Percentiles rank a stretch among this genome's conserved stretches.
Conservation (phyloP, 495 filamentous ascomycete genomes). For the Penicillium coprophilum region DNA sequence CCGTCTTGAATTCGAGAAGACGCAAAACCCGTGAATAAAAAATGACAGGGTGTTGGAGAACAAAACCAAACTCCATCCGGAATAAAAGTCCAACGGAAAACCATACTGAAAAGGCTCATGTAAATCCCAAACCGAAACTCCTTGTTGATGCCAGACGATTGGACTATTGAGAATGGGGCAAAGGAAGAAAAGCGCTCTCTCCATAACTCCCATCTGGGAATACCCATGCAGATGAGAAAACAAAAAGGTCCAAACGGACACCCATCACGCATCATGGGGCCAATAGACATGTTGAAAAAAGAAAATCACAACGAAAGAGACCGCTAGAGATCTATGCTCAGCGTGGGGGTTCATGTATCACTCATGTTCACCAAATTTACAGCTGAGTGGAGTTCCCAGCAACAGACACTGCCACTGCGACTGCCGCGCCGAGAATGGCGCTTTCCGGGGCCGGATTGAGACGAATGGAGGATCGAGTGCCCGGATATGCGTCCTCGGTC, state of each 20-base stretch:
- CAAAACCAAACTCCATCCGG: constrained; percentile 5
- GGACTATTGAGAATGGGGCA: neutral
- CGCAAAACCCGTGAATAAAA: neutral
- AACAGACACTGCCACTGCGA: constrained; percentile 53
- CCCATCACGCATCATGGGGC: constrained; percentile 16
- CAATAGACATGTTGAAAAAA: constrained; percentile 6
- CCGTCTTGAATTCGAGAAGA: neutral
- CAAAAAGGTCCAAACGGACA: neutral
- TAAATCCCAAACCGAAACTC: constrained; percentile 16
- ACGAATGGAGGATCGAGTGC: constrained; percentile 29
- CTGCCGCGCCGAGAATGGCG: constrained; percentile 57
- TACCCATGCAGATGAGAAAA: constrained; percentile 11
- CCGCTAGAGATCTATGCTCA: constrained; percentile 17
- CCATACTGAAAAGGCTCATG: constrained; percentile 9
- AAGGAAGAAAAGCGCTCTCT: constrained; percentile 8
- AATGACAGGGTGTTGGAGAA: neutral
- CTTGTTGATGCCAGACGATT: constrained; percentile 20
- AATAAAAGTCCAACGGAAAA: constrained; percentile 8
- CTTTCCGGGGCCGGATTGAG: constrained; percentile 53
- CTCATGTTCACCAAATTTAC: constrained; percentile 11
- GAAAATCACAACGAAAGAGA: constrained; percentile 22
- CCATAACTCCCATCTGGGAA: constrained; percentile 4
- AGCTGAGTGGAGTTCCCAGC: constrained; percentile 22
- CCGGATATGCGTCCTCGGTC: constrained; percentile 31
- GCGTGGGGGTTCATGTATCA: constrained; percentile 15